Conservation (phyloP, 805 yeast species). For the Sugiyamaella americana region DNA sequence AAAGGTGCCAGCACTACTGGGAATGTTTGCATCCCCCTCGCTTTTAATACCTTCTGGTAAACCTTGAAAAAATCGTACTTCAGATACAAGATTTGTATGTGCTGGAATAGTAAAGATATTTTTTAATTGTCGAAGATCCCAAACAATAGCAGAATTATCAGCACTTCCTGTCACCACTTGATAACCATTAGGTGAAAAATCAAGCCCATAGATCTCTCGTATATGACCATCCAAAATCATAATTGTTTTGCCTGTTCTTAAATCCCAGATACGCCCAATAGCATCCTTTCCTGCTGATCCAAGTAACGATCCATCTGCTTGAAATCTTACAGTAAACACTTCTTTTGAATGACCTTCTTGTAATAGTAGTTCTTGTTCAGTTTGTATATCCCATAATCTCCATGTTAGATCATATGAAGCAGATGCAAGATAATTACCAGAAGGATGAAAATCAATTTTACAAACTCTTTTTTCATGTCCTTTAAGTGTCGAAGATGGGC, state of each 20-base stretch:
- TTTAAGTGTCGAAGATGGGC: constrained; percentile 22
- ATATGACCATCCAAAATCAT: constrained; percentile 60
- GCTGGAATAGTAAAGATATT: constrained; percentile 53
- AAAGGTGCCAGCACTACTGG: constrained; percentile 38
- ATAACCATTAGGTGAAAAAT: constrained; percentile 72
- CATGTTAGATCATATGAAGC: constrained; percentile 84
- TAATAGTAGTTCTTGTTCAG: constrained; percentile 43
- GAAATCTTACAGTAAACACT: constrained; percentile 55
- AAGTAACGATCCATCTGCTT: constrained; percentile 67
- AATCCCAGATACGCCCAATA: constrained; percentile 73
- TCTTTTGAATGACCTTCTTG: constrained; percentile 88
- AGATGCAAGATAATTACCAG: constrained; percentile 48
- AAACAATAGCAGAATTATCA: constrained; percentile 70
- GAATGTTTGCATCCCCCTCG: constrained; percentile 27
- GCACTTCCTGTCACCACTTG: constrained; percentile 79
- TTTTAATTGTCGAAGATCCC: constrained; percentile 70
- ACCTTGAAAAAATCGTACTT: constrained; percentile 44
- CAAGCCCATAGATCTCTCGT: constrained; percentile 61
- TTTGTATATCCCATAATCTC: constrained; percentile 75
- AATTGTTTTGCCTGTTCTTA: constrained; percentile 66
- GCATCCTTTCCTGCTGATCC: constrained; percentile 79
- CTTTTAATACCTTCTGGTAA: constrained; percentile 22
- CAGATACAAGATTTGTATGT: constrained; percentile 68
- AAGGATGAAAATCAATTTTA: constrained; percentile 59
- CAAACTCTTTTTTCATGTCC: constrained; percentile 58